These are phyloP conservation scores for Cyclotella sp. DNA, from an alignment of 108 stramenopile species.

Conservation along the genomic window DNA sequence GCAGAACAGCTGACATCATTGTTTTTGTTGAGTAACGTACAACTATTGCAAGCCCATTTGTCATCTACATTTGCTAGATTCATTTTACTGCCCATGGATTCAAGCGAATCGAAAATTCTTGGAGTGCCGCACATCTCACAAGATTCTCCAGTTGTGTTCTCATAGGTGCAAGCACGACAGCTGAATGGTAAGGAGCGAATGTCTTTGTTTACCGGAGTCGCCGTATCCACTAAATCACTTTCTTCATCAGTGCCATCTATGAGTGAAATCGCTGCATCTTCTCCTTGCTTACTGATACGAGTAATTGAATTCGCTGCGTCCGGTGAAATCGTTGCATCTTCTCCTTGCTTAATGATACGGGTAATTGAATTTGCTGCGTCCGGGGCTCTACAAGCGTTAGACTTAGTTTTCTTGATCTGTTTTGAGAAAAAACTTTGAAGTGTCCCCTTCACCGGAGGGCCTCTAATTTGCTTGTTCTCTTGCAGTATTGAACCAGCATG, in stretches of 20 bases:
- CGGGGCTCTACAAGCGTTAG: not conserved
- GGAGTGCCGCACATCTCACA: constrained; percentile 26
- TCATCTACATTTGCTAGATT: not conserved
- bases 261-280: constrained; percentile 31
- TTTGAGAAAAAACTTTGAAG: constrained; percentile 56
- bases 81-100: not conserved
- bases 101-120: not conserved
- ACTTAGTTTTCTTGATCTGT: constrained; percentile 19
- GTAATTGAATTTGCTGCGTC: not conserved
- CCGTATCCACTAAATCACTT: not conserved
- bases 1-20: not conserved
- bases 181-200: not conserved
- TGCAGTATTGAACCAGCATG: not conserved
- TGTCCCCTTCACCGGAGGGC: constrained; percentile 38
- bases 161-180: constrained; percentile 28
- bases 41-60: constrained; percentile 2
- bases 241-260: constrained; percentile 29
- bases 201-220: not conserved
- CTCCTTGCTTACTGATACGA: constrained; percentile 4
- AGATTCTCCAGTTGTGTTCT: constrained; percentile 1
- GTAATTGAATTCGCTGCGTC: too few relatives aligned
- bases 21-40: constrained; percentile 7
- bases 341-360: constrained; percentile 4
- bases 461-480: constrained; percentile 4
- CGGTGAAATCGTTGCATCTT: constrained; percentile 32